Percentiles rank a stretch among this genome's conserved stretches.
phyloP scores from a whole-genome alignment of 2,329 filamentous ascomycete species.

The Alternaria longipes region DNA sequence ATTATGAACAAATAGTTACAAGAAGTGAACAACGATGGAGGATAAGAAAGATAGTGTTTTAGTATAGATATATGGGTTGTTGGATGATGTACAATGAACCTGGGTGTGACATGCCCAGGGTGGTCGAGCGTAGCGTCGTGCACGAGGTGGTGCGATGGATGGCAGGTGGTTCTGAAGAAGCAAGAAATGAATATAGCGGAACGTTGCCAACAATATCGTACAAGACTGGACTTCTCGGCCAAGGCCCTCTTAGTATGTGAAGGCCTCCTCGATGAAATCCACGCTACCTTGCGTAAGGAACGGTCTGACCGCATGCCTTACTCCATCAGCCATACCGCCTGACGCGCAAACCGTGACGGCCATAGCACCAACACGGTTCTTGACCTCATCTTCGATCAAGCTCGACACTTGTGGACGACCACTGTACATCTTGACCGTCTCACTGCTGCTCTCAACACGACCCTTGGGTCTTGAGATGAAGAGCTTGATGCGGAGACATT shows the following conservation, averaged over 20 bases:
- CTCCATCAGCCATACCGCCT: slow-evolving; percentile 70
- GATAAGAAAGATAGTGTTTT: slow-evolving; percentile 11
- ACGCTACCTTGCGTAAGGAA: slow-evolving; percentile 63
- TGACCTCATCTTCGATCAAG: slow-evolving; percentile 66
- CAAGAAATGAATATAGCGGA: slow-evolving; percentile 1
- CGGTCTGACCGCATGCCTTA: slow-evolving; percentile 63
- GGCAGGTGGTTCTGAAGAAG: neutral
- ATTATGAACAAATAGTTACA: slow-evolving; percentile 40
- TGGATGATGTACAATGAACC: slow-evolving; percentile 5
- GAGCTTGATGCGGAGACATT: slow-evolving; percentile 68
- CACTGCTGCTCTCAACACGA: slow-evolving; percentile 65
- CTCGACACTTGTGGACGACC: slow-evolving; percentile 66
- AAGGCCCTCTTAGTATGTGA: slow-evolving; percentile 62
- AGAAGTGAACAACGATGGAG: slow-evolving; percentile 24
- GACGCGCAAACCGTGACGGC: slow-evolving; percentile 71
- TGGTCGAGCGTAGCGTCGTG: slow-evolving; percentile 10
- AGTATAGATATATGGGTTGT: slow-evolving; percentile 10
- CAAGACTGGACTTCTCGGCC: neutral
- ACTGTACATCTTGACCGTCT: slow-evolving; percentile 68
- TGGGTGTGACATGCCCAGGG: slow-evolving; percentile 7
- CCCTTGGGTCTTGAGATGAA: slow-evolving; percentile 69
- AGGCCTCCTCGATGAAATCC: slow-evolving; percentile 72
- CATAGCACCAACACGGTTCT: slow-evolving; percentile 65
- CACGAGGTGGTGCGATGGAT: slow-evolving; percentile 6
- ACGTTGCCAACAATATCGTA: slow-evolving; percentile 5